Conservation (phyloP, 2,329 filamentous ascomycete genomes). For the Fusarium sp. region DNA sequence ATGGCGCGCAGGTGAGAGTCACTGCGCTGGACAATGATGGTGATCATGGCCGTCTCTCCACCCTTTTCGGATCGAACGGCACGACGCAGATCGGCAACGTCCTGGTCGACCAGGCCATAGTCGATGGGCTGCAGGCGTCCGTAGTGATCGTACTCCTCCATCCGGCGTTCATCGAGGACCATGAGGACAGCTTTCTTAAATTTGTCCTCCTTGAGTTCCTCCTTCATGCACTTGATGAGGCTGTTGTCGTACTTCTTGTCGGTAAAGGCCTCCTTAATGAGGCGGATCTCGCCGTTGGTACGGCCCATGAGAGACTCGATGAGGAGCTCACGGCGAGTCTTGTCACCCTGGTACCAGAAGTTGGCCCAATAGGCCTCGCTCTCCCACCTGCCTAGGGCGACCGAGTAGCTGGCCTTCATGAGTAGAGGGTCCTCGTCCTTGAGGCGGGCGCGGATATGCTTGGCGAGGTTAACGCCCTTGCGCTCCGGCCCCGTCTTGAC, state of each 20-base stretch:
- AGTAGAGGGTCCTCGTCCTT: conserved; percentile 78
- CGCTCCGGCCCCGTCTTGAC: conserved; percentile 78
- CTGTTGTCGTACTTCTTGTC: conserved; percentile 92
- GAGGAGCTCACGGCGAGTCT: conserved; percentile 82
- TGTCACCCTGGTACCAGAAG: conserved; percentile 93
- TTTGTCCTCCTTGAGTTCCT: conserved; percentile 93
- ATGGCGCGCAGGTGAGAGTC: conserved; percentile 84
- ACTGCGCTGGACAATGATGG: conserved; percentile 80
- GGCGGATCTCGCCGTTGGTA: conserved; percentile 82
- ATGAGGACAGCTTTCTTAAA: conserved; percentile 88
- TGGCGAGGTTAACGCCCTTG: conserved; percentile 83
- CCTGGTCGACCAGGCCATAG: conserved; percentile 67
- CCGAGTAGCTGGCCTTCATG: conserved; percentile 90
- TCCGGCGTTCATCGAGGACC: conserved; percentile 80
- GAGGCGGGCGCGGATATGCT: conserved; percentile 79
- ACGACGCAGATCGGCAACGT: conserved; percentile 74
- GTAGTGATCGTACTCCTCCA: conserved; percentile 77
- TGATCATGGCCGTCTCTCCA: conserved; percentile 86
- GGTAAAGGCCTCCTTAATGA: conserved; percentile 86
- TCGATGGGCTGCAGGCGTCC: conserved; percentile 67
- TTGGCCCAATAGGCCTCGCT: conserved; percentile 98
- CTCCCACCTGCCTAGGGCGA: conserved; percentile 88
- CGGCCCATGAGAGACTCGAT: conserved; percentile 94
- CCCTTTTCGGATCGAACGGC: conserved; percentile 77
- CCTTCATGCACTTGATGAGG: conserved; percentile 84